phyloP scores from a whole-genome alignment of 2,329 filamentous ascomycete species.

The Neurospora sp. region DNA sequence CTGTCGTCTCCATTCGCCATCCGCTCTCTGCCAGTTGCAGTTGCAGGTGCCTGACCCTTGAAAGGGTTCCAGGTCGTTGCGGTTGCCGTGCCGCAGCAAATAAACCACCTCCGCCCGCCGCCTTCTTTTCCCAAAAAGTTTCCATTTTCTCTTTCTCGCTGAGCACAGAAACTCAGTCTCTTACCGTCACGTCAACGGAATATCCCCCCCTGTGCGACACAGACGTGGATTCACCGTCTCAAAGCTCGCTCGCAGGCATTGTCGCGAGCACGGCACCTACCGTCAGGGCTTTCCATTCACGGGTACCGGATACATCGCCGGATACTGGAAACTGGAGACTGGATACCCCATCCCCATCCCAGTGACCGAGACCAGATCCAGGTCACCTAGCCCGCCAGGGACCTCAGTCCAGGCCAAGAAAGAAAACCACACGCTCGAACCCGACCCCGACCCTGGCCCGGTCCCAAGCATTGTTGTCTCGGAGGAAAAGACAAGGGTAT shows the following conservation, averaged over 20 bases:
- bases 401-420: background rate
- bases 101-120: slow-evolving; percentile 5
- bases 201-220: background rate
- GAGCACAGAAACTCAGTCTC: background rate
- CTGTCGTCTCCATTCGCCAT: background rate
- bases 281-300: background rate
- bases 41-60: background rate
- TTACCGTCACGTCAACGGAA: slow-evolving; percentile 2
- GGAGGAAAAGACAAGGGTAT: background rate
- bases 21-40: background rate
- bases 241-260: background rate
- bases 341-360: background rate
- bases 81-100: background rate
- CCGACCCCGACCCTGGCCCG: background rate
- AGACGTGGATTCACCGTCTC: background rate
- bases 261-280: background rate
- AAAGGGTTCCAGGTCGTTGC: background rate
- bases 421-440: background rate
- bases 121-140: background rate
- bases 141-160: background rate
- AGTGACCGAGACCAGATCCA: background rate
- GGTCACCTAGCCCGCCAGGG: background rate
- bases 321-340: background rate
- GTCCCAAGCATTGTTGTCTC: background rate
- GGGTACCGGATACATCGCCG: background rate